Base-by-base conservation (phyloP, 2,329 filamentous ascomycete species). In the Cordyceps tenuipes region DNA sequence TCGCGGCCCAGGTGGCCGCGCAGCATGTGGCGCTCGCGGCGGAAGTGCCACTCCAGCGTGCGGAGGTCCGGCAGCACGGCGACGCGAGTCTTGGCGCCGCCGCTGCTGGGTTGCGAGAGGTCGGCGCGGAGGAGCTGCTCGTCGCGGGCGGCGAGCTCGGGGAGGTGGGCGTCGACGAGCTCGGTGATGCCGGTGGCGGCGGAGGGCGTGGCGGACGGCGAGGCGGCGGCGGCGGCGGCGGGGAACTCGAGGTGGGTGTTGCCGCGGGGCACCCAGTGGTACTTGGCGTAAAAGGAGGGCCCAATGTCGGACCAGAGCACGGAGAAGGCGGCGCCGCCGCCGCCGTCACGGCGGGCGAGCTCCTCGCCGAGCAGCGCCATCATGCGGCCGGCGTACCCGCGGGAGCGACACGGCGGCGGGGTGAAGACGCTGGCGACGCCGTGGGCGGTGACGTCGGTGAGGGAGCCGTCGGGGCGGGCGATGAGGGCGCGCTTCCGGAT, bases 221-320 rank as follows among this genome's bases (percentile, higher is more conserved):
- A 29, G 5, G 66, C 65, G 60, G 75, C 61, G 49, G 71, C 67
- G 23, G 61, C 60, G 10, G 65, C 54, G 19, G 68, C 67, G 3
- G 71, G 74, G 60, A 95, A 81, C 36, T 81, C 78, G 48, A 95
- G 78, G 70, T 96, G 91, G 1, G 81, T 78, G 61, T 89, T 93
- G 21, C 82, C 78, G 66, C 88, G 92, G 0, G 85, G 80, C 53
- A 84, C 79, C 92, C 92, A 97, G 50, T 91, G 91, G 64, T 84
- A 79, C 36, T 78, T 79, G 3, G 87, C 82, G 74, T 97, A 97
- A 73, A 91, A 97, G 44, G 77, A 76, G 77, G 90, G 88, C 21
- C 92, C 90, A 64, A 95, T 91, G 67, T 95, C 90, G 9, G 91
- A 96, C 73, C 86, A 96, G 9, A 97, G 78, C 8, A 95, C 82